Base-by-base conservation (phyloP, 768 basidiomycete genomes). In the Trametes cingulata region DNA sequence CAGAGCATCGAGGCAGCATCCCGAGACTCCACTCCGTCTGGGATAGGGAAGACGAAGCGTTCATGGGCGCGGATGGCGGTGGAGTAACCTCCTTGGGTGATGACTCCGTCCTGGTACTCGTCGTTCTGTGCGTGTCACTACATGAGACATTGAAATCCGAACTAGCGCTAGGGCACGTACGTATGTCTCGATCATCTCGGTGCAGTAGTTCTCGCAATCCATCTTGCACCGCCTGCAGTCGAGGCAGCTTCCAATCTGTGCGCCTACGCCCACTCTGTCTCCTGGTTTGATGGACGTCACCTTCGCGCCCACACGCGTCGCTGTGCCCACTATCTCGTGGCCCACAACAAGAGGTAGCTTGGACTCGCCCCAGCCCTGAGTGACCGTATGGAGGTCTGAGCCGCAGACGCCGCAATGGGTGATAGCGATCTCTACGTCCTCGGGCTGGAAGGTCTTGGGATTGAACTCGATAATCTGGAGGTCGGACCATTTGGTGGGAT, bases 1-100 rank as follows among this genome's bases (percentile, higher is more conserved):
- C 85, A 88, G 43, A 87, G 69, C 80, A 89, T 80, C 8, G 85
- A 84, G 2, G 85, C 85, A 4, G 83, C 85, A 46, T 83, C 61
- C 52, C 79, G 79, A 8, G 82, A 76, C 29, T 79, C 72, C 22
- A 89, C 69, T 12, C 67, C 73, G 9, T 84, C 76, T 1, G 87
- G 87, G 40, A 90, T 81, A 9, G 77, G 77, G 68, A 86, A 80
- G 35, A 84, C 83, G 64, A 83, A 89, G 53, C 77, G 79, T 50
- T 85, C 80, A 25, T 80, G 74, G 0, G 74, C 77, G 27, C 77
- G 76, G 43, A 82, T 73, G 3, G 74, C 78, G 19, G 76, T 76
- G 2, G 79, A 69, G 71, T 86, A 86, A 6, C 84, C 83, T 22
- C 79, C 66, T 25, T 67, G 66, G 4, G 76, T 74, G 65, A 73